Percentiles rank a stretch among this genome's conserved stretches.
Evolutionary conservation across 257 asterid species (phyloP).

Genomic region (Solanum pennellii): DNA sequence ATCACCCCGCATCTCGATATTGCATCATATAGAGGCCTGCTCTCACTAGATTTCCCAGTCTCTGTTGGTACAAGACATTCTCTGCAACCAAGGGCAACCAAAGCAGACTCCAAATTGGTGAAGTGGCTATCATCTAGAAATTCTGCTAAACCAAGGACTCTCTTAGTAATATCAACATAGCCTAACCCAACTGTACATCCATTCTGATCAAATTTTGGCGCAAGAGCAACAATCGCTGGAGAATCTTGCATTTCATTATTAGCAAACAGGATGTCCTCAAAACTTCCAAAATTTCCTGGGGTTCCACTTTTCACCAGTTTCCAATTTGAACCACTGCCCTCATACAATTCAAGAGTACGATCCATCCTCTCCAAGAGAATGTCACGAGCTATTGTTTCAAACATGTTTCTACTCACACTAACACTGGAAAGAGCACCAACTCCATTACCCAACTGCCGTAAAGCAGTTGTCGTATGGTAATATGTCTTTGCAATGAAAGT

Average conservation of each 20-base stretch:
- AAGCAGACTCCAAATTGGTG: slow-evolving; percentile 84
- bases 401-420: slow-evolving; percentile 78
- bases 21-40: slow-evolving; percentile 59
- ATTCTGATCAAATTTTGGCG: slow-evolving; percentile 54
- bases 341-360: slow-evolving; percentile 73
- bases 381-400: slow-evolving; percentile 74
- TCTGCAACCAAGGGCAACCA: slow-evolving; percentile 94
- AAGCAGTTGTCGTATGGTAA: slow-evolving; percentile 91
- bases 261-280: slow-evolving; percentile 87
- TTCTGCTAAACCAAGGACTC: slow-evolving; percentile 81
- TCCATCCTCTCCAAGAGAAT: slow-evolving; percentile 90
- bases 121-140: slow-evolving; percentile 92
- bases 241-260: slow-evolving; percentile 95
- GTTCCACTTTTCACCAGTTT: slow-evolving; percentile 71
- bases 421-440: slow-evolving; percentile 75
- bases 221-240: slow-evolving; percentile 63
- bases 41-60: slow-evolving; percentile 54
- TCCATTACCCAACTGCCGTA: slow-evolving; percentile 83
- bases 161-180: slow-evolving; percentile 66
- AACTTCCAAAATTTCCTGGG: slow-evolving; percentile 86
- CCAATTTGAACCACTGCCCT: slow-evolving; percentile 87
- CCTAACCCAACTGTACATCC: slow-evolving; percentile 79
- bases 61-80: slow-evolving; percentile 82
- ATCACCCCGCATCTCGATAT: slow-evolving; percentile 79
- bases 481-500: slow-evolving; percentile 76